phyloP scores from a whole-genome alignment of 805 yeast genomes.

The Schwanniomyces pseudopolymorphus region DNA sequence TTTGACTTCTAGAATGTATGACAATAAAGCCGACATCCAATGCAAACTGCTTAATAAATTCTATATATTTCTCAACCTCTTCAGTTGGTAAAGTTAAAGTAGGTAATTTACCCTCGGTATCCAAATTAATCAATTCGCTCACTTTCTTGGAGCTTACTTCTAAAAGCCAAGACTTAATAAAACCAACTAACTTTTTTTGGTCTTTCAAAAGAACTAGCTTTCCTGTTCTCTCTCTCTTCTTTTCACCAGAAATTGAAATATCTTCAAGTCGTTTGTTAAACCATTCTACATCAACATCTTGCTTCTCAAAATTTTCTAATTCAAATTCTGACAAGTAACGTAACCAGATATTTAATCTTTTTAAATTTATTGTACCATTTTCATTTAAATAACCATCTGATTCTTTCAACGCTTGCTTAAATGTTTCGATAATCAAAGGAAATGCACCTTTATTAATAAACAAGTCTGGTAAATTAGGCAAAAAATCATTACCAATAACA shows the following conservation, averaged over 20 bases:
- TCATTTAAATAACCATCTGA: constrained; percentile 85
- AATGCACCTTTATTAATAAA: constrained; percentile 95
- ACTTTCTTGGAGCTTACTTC: constrained; percentile 27
- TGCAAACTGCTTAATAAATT: constrained; percentile 63
- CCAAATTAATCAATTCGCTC: constrained; percentile 35
- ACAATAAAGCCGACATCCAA: constrained; percentile 65
- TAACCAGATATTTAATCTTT: constrained; percentile 73
- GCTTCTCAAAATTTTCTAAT: constrained; percentile 78
- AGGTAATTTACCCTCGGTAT: constrained; percentile 24
- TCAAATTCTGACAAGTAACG: constrained; percentile 77
- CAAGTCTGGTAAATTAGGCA: constrained; percentile 93
- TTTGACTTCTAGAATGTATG: constrained; percentile 59
- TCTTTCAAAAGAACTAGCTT: constrained; percentile 64
- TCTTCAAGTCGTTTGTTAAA: constrained; percentile 82
- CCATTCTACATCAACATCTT: constrained; percentile 87
- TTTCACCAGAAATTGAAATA: constrained; percentile 70
- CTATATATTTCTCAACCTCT: constrained; percentile 49
- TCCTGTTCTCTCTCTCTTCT: constrained; percentile 63
- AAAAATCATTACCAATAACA: constrained; percentile 96
- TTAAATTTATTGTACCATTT: constrained; percentile 75
- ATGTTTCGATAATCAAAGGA: constrained; percentile 86
- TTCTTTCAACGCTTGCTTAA: constrained; percentile 72
- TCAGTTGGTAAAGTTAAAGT: constrained; percentile 44
- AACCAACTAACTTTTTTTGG: constrained; percentile 72
- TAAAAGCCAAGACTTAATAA: constrained; percentile 51